Evolutionary conservation across 495 filamentous ascomycete species (phyloP).

Genomic region (Cryomyces antarcticus): DNA sequence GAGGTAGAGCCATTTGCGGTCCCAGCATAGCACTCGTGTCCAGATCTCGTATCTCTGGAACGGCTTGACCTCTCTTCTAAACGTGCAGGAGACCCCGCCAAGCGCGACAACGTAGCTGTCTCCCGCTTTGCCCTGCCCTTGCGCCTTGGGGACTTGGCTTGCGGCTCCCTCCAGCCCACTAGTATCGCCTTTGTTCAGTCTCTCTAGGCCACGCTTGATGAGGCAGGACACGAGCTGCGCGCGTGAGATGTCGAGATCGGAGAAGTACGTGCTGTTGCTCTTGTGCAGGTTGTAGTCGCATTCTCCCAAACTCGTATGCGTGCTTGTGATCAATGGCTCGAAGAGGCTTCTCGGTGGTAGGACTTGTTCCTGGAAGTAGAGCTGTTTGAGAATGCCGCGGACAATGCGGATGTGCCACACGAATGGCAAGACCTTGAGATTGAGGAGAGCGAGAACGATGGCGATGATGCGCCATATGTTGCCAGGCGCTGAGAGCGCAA

Average conservation of each 20-base stretch:
- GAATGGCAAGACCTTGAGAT: conserved; percentile 56
- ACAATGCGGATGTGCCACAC: conserved; percentile 58
- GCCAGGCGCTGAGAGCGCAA: conserved; percentile 6
- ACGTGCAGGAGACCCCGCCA: conserved; percentile 43
- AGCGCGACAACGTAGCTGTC: conserved; percentile 37
- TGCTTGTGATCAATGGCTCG: conserved; percentile 38
- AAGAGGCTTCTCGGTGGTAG: conserved; percentile 32
- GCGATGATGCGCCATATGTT: conserved; percentile 30
- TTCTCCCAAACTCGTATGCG: conserved; percentile 41
- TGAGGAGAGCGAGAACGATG: conserved; percentile 32
- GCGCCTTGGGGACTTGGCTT: background rate
- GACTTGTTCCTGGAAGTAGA: conserved; percentile 27
- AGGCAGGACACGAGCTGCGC: conserved; percentile 39
- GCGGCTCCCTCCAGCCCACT: conserved; percentile 3
- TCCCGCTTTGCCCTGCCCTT: background rate
- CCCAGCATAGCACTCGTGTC: conserved; percentile 49
- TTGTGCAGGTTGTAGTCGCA: conserved; percentile 75
- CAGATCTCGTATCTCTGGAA: conserved; percentile 46
- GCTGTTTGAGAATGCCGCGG: conserved; percentile 38
- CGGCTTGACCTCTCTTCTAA: conserved; percentile 48
- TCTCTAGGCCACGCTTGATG: conserved; percentile 34
- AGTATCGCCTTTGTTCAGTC: conserved; percentile 18
- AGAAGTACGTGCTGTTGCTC: conserved; percentile 56
- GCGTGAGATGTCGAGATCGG: conserved; percentile 50
- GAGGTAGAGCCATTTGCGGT: conserved; percentile 68